Conservation (phyloP, 2,329 filamentous ascomycete genomes). For the Penicillium expansum region DNA sequence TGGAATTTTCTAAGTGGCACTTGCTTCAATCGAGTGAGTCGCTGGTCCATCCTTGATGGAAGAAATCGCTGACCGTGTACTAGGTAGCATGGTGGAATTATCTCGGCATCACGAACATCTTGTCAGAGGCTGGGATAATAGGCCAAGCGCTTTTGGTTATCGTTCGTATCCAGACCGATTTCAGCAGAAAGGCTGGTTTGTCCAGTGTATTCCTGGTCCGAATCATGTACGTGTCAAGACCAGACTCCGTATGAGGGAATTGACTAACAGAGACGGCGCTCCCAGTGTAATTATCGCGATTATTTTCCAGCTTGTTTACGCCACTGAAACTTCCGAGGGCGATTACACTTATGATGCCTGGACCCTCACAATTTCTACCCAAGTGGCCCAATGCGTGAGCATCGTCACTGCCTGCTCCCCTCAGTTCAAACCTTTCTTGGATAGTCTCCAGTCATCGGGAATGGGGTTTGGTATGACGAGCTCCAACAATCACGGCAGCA, state of each 20-base stretch:
- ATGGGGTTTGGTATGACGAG: slow-evolving; percentile 24
- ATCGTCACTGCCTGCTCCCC: slow-evolving; percentile 32
- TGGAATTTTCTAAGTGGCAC: slow-evolving; percentile 23
- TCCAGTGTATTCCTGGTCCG: slow-evolving; percentile 23
- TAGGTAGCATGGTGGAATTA: slow-evolving; percentile 28
- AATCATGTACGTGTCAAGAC: slow-evolving; percentile 20
- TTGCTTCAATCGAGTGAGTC: slow-evolving; percentile 24
- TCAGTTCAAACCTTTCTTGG: slow-evolving; percentile 34
- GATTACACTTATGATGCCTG: slow-evolving; percentile 25
- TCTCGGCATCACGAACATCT: slow-evolving; percentile 26
- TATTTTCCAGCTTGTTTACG: slow-evolving; percentile 23
- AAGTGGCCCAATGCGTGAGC: slow-evolving; percentile 25
- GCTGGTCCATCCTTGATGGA: too few species aligned
- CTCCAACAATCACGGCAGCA: slow-evolving; percentile 12
- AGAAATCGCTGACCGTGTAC: not conserved
- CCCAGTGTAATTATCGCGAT: slow-evolving; percentile 26
- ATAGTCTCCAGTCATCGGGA: slow-evolving; percentile 29
- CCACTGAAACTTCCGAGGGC: slow-evolving; percentile 5
- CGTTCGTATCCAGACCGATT: slow-evolving; percentile 21
- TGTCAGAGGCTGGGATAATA: slow-evolving; percentile 27
- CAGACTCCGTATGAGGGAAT: not conserved
- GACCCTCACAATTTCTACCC: slow-evolving; percentile 17
- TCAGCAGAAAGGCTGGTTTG: slow-evolving; percentile 18
- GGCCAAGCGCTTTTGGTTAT: slow-evolving; percentile 24
- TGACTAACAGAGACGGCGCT: not conserved